These are phyloP conservation scores for Xylariaceae sp. DNA, from an alignment of 2,329 filamentous ascomycete genomes.

Conservation along the genomic window DNA sequence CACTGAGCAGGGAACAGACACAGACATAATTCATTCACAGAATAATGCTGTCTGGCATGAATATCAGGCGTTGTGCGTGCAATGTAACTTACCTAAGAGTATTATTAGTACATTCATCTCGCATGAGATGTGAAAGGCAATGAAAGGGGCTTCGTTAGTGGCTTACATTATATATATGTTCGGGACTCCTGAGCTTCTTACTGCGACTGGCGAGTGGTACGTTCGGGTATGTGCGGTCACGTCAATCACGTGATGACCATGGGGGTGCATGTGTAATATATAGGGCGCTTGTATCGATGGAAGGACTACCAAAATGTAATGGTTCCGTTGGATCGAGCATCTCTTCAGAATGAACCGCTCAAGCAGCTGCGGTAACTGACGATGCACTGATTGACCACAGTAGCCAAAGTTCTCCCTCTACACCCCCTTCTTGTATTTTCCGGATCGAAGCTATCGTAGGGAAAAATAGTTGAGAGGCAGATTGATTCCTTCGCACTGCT, in stretches of 20 bases:
- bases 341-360: too few relatives aligned
- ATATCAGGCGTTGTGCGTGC: too few relatives aligned
- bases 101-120: too few relatives aligned
- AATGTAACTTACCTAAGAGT: too few relatives aligned
- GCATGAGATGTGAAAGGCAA: too few relatives aligned
- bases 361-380: too few relatives aligned
- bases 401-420: neutral
- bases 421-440: neutral
- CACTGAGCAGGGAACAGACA: too few relatives aligned
- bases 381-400: too few relatives aligned
- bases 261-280: neutral
- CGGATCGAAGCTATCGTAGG: neutral
- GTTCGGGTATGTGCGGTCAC: neutral
- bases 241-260: neutral
- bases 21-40: too few relatives aligned
- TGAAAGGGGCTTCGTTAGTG: too few relatives aligned
- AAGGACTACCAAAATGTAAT: neutral
- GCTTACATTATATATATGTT: neutral
- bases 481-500: slow-evolving; percentile 46
- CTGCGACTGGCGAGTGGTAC: neutral
- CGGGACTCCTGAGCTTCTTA: neutral
- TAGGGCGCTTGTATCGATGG: neutral
- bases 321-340: neutral
- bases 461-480: slow-evolving; percentile 38
- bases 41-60: too few relatives aligned